Evolutionary conservation across 768 basidiomycete genomes (phyloP).

Genomic region (Suillus fuscotomentosus): DNA sequence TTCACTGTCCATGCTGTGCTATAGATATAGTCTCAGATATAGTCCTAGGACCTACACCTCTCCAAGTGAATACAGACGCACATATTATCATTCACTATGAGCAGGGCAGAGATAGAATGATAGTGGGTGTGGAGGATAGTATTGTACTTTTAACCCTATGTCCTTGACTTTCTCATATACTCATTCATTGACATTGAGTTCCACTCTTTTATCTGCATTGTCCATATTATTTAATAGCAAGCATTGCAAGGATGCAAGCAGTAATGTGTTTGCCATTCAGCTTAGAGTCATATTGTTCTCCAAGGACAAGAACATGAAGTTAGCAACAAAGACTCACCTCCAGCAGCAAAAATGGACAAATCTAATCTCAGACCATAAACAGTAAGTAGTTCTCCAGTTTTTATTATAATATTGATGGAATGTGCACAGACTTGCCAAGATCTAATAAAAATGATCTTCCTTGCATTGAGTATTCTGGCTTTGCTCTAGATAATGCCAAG

Average conservation of each 20-base stretch:
- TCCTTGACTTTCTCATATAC: too few relatives aligned
- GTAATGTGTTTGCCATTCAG: too few relatives aligned
- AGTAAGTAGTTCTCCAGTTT: neutral
- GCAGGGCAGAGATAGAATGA: slow-evolving; percentile 40
- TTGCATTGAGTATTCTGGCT: too few relatives aligned
- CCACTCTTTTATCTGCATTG: neutral
- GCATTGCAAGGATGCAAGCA: too few relatives aligned
- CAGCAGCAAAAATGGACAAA: neutral
- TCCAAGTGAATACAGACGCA: slow-evolving; percentile 45
- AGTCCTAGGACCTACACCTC: slow-evolving; percentile 26
- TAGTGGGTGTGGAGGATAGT: slow-evolving; percentile 64
- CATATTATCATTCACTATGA: slow-evolving; percentile 52
- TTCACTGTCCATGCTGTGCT: too few relatives aligned
- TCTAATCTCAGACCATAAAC: neutral
- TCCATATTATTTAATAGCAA: slow-evolving; percentile 10
- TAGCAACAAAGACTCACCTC: too few relatives aligned
- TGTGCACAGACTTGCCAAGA: neutral
- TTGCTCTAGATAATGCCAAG: too few relatives aligned
- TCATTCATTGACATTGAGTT: too few relatives aligned
- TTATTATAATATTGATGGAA: neutral
- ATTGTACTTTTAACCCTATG: slow-evolving; percentile 46
- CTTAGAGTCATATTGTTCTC: too few relatives aligned
- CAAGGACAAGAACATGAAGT: too few relatives aligned
- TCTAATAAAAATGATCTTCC: too few relatives aligned
- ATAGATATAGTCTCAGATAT: too few relatives aligned